These are phyloP conservation scores for Candida michaelii DNA, from an alignment of 805 yeast genomes.

Conservation along the genomic window DNA sequence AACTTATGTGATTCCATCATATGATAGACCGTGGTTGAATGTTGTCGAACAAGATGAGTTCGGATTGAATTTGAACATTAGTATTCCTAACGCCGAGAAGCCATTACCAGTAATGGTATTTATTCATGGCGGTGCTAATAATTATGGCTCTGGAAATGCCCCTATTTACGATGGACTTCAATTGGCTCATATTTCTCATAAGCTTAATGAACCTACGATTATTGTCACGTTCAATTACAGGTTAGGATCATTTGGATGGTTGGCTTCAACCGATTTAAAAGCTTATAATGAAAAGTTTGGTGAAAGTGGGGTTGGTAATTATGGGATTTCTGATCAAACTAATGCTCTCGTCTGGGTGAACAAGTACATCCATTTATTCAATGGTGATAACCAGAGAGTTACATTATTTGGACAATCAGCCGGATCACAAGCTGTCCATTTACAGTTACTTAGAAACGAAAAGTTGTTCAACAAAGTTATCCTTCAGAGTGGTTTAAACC, in stretches of 20 bases:
- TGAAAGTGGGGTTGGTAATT: slow-evolving; percentile 23
- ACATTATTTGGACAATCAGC: slow-evolving; percentile 50
- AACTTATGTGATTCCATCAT: background rate
- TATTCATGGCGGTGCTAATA: slow-evolving; percentile 8
- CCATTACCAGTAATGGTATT: slow-evolving; percentile 7
- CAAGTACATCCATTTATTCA: slow-evolving; percentile 41
- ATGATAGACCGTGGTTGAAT: slow-evolving; percentile 1
- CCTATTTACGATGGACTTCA: slow-evolving; percentile 4
- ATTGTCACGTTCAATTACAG: slow-evolving; percentile 39
- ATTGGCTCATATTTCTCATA: slow-evolving; percentile 2
- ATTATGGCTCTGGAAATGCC: slow-evolving; percentile 2
- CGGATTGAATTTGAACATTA: background rate
- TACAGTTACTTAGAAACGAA: slow-evolving; percentile 4
- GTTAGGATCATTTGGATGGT: slow-evolving; percentile 35
- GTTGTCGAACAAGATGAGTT: background rate
- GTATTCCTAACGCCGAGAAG: background rate
- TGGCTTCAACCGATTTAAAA: slow-evolving; percentile 21
- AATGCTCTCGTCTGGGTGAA: slow-evolving; percentile 47
- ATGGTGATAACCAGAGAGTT: slow-evolving; percentile 45
- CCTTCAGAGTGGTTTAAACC: slow-evolving; percentile 16
- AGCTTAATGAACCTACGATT: slow-evolving; percentile 22
- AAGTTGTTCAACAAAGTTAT: slow-evolving; percentile 12
- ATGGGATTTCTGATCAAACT: slow-evolving; percentile 49
- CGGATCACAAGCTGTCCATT: slow-evolving; percentile 28
- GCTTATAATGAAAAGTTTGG: background rate